phyloP scores from a whole-genome alignment of 2,329 filamentous ascomycete species.

The Pyrenophora tritici-repentis region DNA sequence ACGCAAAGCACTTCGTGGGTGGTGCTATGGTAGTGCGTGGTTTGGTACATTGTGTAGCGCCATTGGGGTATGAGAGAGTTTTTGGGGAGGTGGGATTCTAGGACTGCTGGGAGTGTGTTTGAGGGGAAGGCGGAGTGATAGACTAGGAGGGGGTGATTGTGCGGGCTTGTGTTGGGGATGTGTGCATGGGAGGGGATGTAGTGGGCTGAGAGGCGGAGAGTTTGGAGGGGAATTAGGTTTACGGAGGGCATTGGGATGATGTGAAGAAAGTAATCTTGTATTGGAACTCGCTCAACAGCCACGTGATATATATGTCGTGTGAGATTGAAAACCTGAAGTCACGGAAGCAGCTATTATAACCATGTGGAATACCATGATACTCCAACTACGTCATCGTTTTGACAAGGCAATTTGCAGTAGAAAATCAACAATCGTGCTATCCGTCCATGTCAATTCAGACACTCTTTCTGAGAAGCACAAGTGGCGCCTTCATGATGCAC shows the following conservation, averaged over 20 bases:
- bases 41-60: slow-evolving; percentile 71
- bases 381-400: background rate
- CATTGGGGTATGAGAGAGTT: slow-evolving; percentile 65
- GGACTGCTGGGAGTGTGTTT: slow-evolving; percentile 51
- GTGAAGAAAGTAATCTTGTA: too few relatives aligned
- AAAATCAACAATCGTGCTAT: background rate
- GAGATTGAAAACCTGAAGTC: too few relatives aligned
- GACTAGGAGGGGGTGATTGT: slow-evolving; percentile 67
- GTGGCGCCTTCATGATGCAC: too few relatives aligned
- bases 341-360: too few relatives aligned
- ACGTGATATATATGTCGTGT: too few relatives aligned
- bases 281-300: too few relatives aligned
- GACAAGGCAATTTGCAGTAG: background rate
- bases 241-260: slow-evolving; percentile 19
- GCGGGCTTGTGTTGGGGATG: slow-evolving; percentile 68
- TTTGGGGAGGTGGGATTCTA: slow-evolving; percentile 61
- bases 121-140: slow-evolving; percentile 65
- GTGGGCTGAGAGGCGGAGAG: slow-evolving; percentile 62
- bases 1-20: slow-evolving; percentile 70
- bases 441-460: too few relatives aligned
- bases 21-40: slow-evolving; percentile 70
- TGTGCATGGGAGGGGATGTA: slow-evolving; percentile 62
- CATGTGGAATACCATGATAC: too few relatives aligned
- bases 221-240: slow-evolving; percentile 51
- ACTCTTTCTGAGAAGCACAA: too few relatives aligned